Evolutionary conservation across 768 basidiomycete genomes (phyloP), one percentile per base, ranked within the genome.

Genomic region (Amanita thiersii): DNA sequence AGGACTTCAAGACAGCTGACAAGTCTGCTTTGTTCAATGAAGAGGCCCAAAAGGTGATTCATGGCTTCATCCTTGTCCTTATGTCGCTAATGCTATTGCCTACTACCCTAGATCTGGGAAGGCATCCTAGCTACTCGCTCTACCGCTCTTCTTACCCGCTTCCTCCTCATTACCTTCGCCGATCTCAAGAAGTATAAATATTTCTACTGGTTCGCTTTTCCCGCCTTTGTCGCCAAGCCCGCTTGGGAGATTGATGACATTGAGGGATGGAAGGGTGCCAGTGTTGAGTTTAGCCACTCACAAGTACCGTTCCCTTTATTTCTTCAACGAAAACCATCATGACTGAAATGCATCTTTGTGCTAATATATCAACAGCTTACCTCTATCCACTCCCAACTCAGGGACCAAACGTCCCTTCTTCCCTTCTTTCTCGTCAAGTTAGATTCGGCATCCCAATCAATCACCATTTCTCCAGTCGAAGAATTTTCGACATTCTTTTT

Each of bases 171-270:
- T 52, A 91, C 92, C 0, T 98, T 81, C 52, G 89, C 96, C 0
- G 96, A 99, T 61, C 79, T 99, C 51, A 99, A 98, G 72, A 97
- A 93, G 60, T 97, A 96, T 69, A 85, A 83, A 50, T 98, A 91
- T 57, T 92, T 83, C 55, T 97, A 97, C 62, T 99, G 94, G 96
- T 97, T 97, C 55, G 86, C 87, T 0, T 96, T 97, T 59, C 94
- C 96, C 2, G 90, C 93, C 0, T 81, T 97, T 49, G 81, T 83
- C 0, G 69, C 86, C 15, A 90, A 88, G 50, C 92, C 96, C 5
- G 77, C 84, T 4, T 97, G 93, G 93, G 82, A 88, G 65, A 81
- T 87, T 50, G 64, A 67, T 24, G 73, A 69, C 4, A 55, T 61
- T 8, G 0, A 19, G 4, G 84, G 81, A 0, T 86, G 85, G 78